Evolutionary conservation across 345 rosid genomes (phyloP), one percentile per base, ranked within the genome.

Genomic region (Populus simonii): DNA sequence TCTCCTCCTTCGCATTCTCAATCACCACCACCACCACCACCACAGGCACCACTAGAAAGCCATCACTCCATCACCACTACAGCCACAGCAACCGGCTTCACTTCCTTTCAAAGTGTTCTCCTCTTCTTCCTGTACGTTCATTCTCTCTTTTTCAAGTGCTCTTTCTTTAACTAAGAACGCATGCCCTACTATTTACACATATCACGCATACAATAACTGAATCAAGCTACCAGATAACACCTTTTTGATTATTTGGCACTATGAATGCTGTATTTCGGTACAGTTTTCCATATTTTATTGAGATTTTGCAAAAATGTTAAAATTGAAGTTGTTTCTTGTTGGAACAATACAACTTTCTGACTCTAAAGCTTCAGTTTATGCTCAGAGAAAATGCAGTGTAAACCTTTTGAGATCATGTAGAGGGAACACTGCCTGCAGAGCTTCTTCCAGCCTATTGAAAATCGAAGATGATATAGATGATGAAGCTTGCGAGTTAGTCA

Each of bases 401-500:
- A 65, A 77, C 82, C 36, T 47, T 71, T 61, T 16, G 80, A 80
- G 79, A 78, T 76, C 79, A 45, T 16, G 18, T 20, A 43, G 23
- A 20, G 66, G 68, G 66, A 72, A 45, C 6, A 47, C 72, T 31
- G 8, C 77, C 29, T 33, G 22, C 75, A 75, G 70, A 73, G 81
- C 81, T 72, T 72, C 70, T 38, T 80, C 84, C 66, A 83, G 86
- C 67, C 57, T 72, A 49, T 80, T 86, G 70, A 83, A 85, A 55
- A 81, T 86, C 12, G 89, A 89, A 75, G 86, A 83, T 23, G 87
- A 75, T 55, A 1, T 68, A 45, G 71, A 87, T 67, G 94, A 93
- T 47, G 94, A 94, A 80, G 83, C 91, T 23, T 92, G 97, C 35
- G 98, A 92, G 83, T 80, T 94, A 5, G 97, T 92, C 39, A 89